Base-by-base conservation (phyloP, 768 basidiomycete genomes). In the Kwoniella europaea region DNA sequence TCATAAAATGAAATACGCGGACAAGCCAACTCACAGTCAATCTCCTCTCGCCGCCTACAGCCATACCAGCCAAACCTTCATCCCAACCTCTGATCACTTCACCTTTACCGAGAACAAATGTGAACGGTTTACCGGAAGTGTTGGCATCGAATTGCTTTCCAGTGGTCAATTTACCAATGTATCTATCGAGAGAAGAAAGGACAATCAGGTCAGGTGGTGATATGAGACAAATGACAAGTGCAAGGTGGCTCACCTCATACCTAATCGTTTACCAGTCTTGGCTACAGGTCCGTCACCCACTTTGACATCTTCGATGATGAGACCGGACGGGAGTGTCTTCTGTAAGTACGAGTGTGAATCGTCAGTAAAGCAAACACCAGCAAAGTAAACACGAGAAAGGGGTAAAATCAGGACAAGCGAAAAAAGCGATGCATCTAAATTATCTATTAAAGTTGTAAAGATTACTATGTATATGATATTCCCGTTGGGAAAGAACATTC, bases 21-120 rank as follows among this genome's bases (percentile, higher is more conserved):
- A 43, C 12, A 55, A 18, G 18, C 43, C 4, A 29, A 73, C 79
- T 76, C 71, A 81, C 78, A 27, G 80, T 89, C 74, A 98, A 86
- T 68, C 89, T 85, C 62, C 96, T 89, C 84, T 98, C 94, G 29
- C 95, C 94, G 56, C 86, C 86, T 52, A 91, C 89, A 76, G 92
- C 90, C 94, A 98, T 97, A 43, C 96, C 96, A 41, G 86, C 89
- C 67, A 98, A 87, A 52, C 95, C 96, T 78, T 92, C 86, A 76
- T 98, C 96, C 94, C 95, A 97, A 57, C 84, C 82, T 63, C 64
- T 65, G 84, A 98, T 97, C 63, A 98, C 96, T 81, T 96, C 91
- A 27, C 92, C 93, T 69, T 88, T 86, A 46, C 95, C 96, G 24
- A 98, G 87, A 41, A 84, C 87, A 87, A 94, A 94, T 54, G 85